phyloP scores from a whole-genome alignment of 306 rosid genomes.

The Castanospermum australe region DNA sequence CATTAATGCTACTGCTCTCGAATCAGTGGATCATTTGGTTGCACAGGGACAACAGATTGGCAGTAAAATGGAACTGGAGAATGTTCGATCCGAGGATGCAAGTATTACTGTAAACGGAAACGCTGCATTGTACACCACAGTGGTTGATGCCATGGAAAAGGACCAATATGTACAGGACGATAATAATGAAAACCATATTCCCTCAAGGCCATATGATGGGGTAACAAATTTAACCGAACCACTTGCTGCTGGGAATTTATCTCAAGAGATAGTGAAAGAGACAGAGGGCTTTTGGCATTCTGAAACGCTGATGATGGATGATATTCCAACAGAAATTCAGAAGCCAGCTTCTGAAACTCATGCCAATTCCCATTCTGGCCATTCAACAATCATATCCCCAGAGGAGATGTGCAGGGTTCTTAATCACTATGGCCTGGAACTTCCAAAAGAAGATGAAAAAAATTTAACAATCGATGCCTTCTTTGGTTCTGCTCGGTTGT shows the following conservation, averaged over 20 bases:
- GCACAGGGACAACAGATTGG: conserved; percentile 27
- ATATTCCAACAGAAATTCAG: conserved; percentile 21
- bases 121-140: conserved; percentile 17
- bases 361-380: conserved; percentile 16
- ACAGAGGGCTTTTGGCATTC: conserved; percentile 15
- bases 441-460: conserved; percentile 42
- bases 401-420: conserved; percentile 59
- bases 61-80: conserved; percentile 19
- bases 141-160: conserved; percentile 27
- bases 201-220: conserved; percentile 16
- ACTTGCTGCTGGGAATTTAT: conserved; percentile 28
- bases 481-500: conserved; percentile 65
- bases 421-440: conserved; percentile 54
- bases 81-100: conserved; percentile 22
- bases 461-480: conserved; percentile 35
- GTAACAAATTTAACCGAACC: conserved; percentile 26
- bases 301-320: conserved; percentile 19
- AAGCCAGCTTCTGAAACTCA: conserved; percentile 36
- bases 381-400: conserved; percentile 39
- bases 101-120: conserved; percentile 25
- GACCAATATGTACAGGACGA: conserved; percentile 34
- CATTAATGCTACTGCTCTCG: conserved; percentile 33
- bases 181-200: neutral
- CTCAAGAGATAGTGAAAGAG: conserved; percentile 26
- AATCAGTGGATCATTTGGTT: conserved; percentile 24